A percentile compares a stretch with the other conserved stretches of the same genome.
phyloP scores from a whole-genome alignment of 352 stramenopile species.

The Thraustochytrium striatum region DNA sequence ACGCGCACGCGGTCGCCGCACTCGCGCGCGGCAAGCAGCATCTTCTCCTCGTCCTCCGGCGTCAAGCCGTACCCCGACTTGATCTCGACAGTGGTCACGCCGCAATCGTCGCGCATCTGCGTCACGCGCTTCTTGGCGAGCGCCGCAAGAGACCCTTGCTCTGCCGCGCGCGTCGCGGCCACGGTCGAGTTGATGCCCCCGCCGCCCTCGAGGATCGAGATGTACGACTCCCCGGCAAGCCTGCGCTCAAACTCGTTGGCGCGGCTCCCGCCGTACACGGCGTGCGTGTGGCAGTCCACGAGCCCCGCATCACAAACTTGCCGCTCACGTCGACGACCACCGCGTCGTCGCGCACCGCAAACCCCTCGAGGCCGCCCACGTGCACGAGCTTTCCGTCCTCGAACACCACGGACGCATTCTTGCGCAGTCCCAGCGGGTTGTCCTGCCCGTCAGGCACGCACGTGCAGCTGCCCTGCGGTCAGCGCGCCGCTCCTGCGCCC shows the following conservation, averaged over 20 bases:
- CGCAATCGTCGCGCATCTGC: not conserved
- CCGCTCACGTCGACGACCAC: not conserved
- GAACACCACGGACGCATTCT: too few species aligned
- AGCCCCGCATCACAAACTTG: not conserved
- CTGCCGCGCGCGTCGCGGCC: not conserved
- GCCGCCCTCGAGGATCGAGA: not conserved
- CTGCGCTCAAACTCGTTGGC: not conserved
- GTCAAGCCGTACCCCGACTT: not conserved
- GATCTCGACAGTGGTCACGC: not conserved
- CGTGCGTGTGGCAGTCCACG: not conserved
- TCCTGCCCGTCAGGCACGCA: too few species aligned
- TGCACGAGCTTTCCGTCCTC: not conserved
- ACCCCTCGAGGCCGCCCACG: not conserved
- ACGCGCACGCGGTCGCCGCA: not conserved
- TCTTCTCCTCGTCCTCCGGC: not conserved
- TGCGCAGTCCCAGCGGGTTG: too few species aligned
- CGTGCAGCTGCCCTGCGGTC: too few species aligned
- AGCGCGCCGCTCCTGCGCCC: too few species aligned
- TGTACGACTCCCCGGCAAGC: not conserved
- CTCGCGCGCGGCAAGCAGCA: not conserved
- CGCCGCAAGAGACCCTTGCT: not conserved
- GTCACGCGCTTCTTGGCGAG: not conserved
- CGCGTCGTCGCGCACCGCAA: not conserved
- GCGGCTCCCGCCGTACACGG: not conserved
- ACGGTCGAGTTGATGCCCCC: not conserved